Evolutionary conservation across 345 rosid genomes (phyloP).

Genomic region (Pugionium dolabratum): DNA sequence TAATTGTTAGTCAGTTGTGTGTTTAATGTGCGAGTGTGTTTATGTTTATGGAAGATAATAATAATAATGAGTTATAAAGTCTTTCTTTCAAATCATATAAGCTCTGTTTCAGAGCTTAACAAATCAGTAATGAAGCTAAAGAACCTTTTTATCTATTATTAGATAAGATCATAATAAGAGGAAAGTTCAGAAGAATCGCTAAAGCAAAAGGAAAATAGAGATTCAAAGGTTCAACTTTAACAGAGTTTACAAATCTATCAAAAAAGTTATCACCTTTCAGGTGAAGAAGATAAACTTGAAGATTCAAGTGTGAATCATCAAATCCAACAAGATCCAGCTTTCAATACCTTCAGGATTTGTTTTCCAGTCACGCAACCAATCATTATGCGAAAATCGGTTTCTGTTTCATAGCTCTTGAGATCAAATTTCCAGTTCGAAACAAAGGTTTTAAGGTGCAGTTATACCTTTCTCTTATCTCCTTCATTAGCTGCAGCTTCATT

Average conservation of each 20-base stretch:
- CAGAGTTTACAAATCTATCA: conserved; percentile 20
- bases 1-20: conserved; percentile 35
- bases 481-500: conserved; percentile 58
- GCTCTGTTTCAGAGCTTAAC: conserved; percentile 16
- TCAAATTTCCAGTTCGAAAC: background rate
- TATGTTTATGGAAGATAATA: conserved; percentile 29
- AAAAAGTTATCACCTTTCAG: conserved; percentile 22
- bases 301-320: conserved; percentile 7
- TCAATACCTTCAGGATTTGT: conserved; percentile 10
- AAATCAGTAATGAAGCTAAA: background rate
- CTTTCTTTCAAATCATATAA: background rate
- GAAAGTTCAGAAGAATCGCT: no score
- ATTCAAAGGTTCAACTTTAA: conserved; percentile 4
- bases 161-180: no score
- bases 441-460: conserved; percentile 23
- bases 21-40: conserved; percentile 30
- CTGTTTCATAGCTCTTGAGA: conserved; percentile 6
- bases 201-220: conserved; percentile 1
- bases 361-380: conserved; percentile 2
- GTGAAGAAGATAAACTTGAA: conserved; percentile 20
- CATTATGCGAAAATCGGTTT: conserved; percentile 1
- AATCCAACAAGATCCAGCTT: conserved; percentile 10
- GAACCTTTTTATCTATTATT: no score
- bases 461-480: conserved; percentile 50
- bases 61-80: conserved; percentile 19